Evolutionary conservation across 2,329 filamentous ascomycete species (phyloP).

Genomic region (Fusarium subglutinans): DNA sequence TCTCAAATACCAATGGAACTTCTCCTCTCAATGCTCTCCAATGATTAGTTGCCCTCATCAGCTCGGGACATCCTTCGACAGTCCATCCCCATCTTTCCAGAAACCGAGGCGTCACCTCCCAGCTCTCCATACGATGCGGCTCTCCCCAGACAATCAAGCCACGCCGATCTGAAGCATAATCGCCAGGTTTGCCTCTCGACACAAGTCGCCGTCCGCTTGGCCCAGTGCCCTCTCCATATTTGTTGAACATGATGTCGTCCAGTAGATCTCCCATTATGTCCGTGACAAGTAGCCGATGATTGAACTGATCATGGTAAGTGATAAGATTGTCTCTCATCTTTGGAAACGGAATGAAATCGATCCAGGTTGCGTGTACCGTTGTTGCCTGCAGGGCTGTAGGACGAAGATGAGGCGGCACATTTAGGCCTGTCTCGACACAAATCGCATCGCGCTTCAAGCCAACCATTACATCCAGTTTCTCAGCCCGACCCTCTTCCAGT

Average conservation of each 20-base stretch:
- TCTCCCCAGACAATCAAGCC: conserved; percentile 9
- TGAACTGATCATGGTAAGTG: background rate
- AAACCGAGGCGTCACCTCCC: conserved; percentile 8
- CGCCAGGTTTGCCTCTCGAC: background rate
- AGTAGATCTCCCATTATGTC: conserved; percentile 1
- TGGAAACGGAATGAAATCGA: background rate
- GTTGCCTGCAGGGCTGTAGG: background rate
- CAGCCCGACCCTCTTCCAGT: background rate
- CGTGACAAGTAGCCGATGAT: background rate
- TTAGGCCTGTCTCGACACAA: background rate
- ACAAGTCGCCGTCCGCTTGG: background rate
- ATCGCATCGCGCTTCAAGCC: conserved; percentile 4
- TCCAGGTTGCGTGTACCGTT: background rate
- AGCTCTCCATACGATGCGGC: background rate
- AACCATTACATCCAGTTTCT: conserved; percentile 5
- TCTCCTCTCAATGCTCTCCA: conserved; percentile 6
- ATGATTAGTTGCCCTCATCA: conserved; percentile 3
- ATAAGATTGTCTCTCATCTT: conserved; percentile 10
- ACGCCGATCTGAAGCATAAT: background rate
- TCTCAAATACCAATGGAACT: background rate
- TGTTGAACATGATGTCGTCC: conserved; percentile 7
- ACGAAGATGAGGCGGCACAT: background rate
- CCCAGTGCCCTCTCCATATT: conserved; percentile 4
- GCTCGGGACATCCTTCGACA: background rate
- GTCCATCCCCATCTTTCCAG: conserved; percentile 10